Conservation (phyloP, 805 yeast genomes). For the Starmerella scarabaei region DNA sequence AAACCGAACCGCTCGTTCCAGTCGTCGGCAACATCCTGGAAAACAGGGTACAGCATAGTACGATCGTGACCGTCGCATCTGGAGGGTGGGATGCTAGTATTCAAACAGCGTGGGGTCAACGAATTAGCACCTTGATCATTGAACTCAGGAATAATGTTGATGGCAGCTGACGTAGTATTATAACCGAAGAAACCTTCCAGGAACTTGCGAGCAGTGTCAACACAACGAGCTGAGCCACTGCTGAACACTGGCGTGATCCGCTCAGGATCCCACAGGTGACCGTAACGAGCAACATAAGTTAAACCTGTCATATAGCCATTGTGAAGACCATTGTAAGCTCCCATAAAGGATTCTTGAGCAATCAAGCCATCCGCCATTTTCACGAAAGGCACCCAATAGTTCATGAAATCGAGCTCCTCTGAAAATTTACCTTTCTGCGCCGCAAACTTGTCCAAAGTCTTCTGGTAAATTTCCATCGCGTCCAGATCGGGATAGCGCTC, state of each 20-base stretch:
- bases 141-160: slow-evolving; percentile 37
- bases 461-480: slow-evolving; percentile 11
- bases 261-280: slow-evolving; percentile 28
- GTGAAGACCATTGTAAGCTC: slow-evolving; percentile 35
- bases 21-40: slow-evolving; percentile 12
- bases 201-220: slow-evolving; percentile 42
- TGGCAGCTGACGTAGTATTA: slow-evolving; percentile 28
- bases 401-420: slow-evolving; percentile 31
- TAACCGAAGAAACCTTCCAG: slow-evolving; percentile 46
- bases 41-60: slow-evolving; percentile 4
- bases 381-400: slow-evolving; percentile 34
- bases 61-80: slow-evolving; percentile 1
- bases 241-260: slow-evolving; percentile 32
- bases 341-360: slow-evolving; percentile 36
- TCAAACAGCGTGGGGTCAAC: slow-evolving; percentile 35
- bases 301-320: slow-evolving; percentile 35
- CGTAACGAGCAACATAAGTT: slow-evolving; percentile 34
- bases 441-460: slow-evolving; percentile 15
- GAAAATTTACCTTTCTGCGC: slow-evolving; percentile 4
- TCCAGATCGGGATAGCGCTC: slow-evolving; percentile 34
- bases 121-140: slow-evolving; percentile 42
- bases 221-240: slow-evolving; percentile 21
- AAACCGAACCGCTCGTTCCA: slow-evolving; percentile 27
- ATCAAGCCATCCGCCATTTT: slow-evolving; percentile 25
- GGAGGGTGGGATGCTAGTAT: slow-evolving; percentile 1